Evolutionary conservation across 1,284 basidiomycete genomes (phyloP).

Genomic region (Leccinum proliferum): DNA sequence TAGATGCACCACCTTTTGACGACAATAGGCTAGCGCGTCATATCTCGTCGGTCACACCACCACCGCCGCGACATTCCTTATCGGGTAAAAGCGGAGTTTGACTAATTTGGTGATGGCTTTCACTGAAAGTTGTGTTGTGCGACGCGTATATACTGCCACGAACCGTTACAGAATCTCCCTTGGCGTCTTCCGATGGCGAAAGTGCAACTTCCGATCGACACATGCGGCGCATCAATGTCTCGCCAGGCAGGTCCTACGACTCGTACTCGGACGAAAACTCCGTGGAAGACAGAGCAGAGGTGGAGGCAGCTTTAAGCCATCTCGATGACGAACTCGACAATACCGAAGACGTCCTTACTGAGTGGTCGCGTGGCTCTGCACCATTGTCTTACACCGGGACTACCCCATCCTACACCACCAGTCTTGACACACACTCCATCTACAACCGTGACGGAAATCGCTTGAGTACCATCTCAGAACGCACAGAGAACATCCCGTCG

Average conservation of each 20-base stretch:
- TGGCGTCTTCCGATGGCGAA: conserved; percentile 36
- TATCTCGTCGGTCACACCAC: too few relatives aligned
- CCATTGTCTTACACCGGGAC: conserved; percentile 37
- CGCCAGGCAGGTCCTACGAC: conserved; percentile 34
- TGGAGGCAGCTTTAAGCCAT: conserved; percentile 59
- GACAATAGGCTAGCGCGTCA: too few relatives aligned
- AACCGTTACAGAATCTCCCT: conserved; percentile 13
- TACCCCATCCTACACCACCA: conserved; percentile 27
- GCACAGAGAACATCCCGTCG: conserved; percentile 44
- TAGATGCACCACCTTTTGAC: too few relatives aligned
- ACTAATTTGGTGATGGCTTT: too few relatives aligned
- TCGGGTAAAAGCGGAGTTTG: too few relatives aligned
- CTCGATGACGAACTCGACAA: conserved; percentile 61
- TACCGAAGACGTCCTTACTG: conserved; percentile 53
- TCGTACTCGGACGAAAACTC: conserved; percentile 42
- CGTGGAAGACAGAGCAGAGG: conserved; percentile 46
- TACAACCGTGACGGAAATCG: conserved; percentile 36
- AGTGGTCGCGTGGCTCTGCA: conserved; percentile 43
- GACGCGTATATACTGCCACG: too few relatives aligned
- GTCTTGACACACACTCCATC: conserved; percentile 30
- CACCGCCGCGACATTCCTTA: too few relatives aligned
- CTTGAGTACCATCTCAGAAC: conserved; percentile 59
- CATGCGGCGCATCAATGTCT: conserved; percentile 38
- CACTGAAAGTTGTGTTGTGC: too few relatives aligned
- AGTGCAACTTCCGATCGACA: conserved; percentile 31